Evolutionary conservation across 2,329 filamentous ascomycete genomes (phyloP).

Genomic region (Beauveria bassiana): DNA sequence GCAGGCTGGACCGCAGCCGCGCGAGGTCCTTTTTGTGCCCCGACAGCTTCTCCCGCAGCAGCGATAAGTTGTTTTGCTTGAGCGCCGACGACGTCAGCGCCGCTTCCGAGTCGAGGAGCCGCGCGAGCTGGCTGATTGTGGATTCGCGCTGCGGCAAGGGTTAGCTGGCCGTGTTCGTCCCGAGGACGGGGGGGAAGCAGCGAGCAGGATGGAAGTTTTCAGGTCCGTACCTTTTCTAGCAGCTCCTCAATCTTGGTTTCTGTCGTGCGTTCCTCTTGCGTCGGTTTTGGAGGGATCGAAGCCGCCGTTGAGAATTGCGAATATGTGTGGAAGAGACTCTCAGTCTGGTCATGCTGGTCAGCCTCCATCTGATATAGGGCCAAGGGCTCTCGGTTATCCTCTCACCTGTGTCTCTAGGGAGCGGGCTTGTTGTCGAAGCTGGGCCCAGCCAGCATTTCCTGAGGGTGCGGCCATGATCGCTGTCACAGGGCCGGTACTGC

Average conservation of each 20-base stretch:
- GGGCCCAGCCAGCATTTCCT: slow-evolving; percentile 71
- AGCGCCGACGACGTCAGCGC: slow-evolving; percentile 79
- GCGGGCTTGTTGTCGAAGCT: slow-evolving; percentile 86
- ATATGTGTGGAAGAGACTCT: slow-evolving; percentile 75
- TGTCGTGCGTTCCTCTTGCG: slow-evolving; percentile 72
- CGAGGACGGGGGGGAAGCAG: no score
- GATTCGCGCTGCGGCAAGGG: slow-evolving; percentile 60
- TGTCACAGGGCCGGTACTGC: background rate
- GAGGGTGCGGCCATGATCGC: slow-evolving; percentile 42
- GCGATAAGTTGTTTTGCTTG: slow-evolving; percentile 93
- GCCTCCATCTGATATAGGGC: background rate
- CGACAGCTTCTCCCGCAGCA: slow-evolving; percentile 81
- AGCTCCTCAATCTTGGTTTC: slow-evolving; percentile 79
- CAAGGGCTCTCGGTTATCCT: background rate
- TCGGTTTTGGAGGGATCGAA: slow-evolving; percentile 73
- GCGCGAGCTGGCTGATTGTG: slow-evolving; percentile 72
- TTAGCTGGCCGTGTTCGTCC: background rate
- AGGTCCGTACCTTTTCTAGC: slow-evolving; percentile 58
- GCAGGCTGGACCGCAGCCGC: slow-evolving; percentile 65
- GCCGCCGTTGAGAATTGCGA: slow-evolving; percentile 81
- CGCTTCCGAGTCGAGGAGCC: slow-evolving; percentile 88
- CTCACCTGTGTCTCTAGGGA: slow-evolving; percentile 81
- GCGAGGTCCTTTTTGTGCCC: slow-evolving; percentile 79
- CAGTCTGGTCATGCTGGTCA: slow-evolving; percentile 51
- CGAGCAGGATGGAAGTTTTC: no score